These are phyloP conservation scores for Pythium myriotylum DNA, from an alignment of 352 stramenopile species.

Conservation along the genomic window DNA sequence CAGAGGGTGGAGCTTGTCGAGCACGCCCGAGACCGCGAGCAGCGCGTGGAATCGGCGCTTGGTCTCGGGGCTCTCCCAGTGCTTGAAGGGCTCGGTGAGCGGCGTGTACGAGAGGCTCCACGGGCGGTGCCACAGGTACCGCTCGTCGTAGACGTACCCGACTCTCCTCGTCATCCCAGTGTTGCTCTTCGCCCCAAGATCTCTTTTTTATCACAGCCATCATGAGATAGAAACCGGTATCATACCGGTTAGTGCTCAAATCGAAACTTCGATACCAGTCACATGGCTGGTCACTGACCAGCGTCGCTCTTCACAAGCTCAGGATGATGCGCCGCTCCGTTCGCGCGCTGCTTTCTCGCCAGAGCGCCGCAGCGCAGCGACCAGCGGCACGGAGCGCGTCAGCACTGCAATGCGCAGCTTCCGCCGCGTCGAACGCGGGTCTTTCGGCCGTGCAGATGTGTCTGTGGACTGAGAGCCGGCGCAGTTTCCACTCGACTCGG, in stretches of 20 bases:
- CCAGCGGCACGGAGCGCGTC: neutral
- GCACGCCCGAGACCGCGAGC: slow-evolving; percentile 68
- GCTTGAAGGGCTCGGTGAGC: slow-evolving; percentile 61
- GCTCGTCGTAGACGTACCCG: slow-evolving; percentile 86
- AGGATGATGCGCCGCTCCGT: slow-evolving; percentile 21
- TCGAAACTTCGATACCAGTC: slow-evolving; percentile 10
- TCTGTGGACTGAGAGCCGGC: slow-evolving; percentile 16
- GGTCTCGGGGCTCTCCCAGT: slow-evolving; percentile 82
- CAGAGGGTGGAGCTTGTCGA: slow-evolving; percentile 45
- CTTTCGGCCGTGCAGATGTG: neutral
- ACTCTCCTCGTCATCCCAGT: slow-evolving; percentile 22
- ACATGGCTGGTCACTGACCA: slow-evolving; percentile 24
- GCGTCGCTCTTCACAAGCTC: slow-evolving; percentile 4
- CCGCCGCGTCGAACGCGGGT: slow-evolving; percentile 2
- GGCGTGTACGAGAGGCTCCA: slow-evolving; percentile 57
- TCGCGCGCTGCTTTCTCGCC: slow-evolving; percentile 15
- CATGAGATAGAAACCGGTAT: slow-evolving; percentile 13
- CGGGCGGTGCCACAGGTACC: slow-evolving; percentile 75
- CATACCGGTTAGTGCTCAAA: slow-evolving; percentile 4
- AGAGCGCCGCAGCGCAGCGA: neutral
- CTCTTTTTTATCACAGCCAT: too few relatives aligned
- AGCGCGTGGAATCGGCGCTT: slow-evolving; percentile 84
- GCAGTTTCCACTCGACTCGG: slow-evolving; percentile 14
- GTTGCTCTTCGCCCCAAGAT: too few relatives aligned
- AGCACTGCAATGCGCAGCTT: slow-evolving; percentile 9